Conservation (phyloP, 148 eudicot genomes). For the Vaccinium darrowii region DNA sequence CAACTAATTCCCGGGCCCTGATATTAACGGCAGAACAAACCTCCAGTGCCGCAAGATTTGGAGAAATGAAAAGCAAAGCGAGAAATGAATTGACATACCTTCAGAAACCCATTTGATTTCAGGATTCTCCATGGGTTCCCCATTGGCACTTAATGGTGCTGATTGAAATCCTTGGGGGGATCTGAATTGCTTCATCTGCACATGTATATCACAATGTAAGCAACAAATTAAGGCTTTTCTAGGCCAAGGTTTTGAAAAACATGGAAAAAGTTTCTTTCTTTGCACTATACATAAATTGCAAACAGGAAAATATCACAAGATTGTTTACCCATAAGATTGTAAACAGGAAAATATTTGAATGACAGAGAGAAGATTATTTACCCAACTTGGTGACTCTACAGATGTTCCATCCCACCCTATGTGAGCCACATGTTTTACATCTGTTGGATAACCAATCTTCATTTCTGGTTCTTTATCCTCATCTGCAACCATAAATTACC, state of each 20-base stretch:
- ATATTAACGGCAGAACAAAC: too few species aligned
- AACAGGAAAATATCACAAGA: neutral
- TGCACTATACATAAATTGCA: neutral
- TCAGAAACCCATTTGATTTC: constrained; percentile 23
- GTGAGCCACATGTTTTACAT: constrained; percentile 94
- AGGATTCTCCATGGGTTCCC: constrained; percentile 16
- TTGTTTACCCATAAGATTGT: constrained; percentile 47
- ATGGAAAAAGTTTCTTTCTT: neutral
- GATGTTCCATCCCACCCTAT: constrained; percentile 84
- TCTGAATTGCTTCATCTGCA: constrained; percentile 63
- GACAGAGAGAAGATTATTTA: constrained; percentile 16
- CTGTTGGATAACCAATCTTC: constrained; percentile 81
- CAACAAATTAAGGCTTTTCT: neutral
- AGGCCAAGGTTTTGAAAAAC: neutral
- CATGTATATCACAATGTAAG: neutral
- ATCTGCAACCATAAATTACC: constrained; percentile 34
- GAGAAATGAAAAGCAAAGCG: neutral
- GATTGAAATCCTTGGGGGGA: constrained; percentile 34
- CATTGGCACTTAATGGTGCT: constrained; percentile 20
- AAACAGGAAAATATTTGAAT: too few species aligned
- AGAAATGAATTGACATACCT: constrained; percentile 22
- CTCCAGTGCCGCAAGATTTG: too few species aligned
- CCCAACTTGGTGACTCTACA: constrained; percentile 70
- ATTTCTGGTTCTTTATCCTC: constrained; percentile 69
- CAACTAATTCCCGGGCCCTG: too few species aligned